These are phyloP conservation scores for Entonaema liquescens DNA, from an alignment of 495 filamentous ascomycete species.

Conservation along the genomic window DNA sequence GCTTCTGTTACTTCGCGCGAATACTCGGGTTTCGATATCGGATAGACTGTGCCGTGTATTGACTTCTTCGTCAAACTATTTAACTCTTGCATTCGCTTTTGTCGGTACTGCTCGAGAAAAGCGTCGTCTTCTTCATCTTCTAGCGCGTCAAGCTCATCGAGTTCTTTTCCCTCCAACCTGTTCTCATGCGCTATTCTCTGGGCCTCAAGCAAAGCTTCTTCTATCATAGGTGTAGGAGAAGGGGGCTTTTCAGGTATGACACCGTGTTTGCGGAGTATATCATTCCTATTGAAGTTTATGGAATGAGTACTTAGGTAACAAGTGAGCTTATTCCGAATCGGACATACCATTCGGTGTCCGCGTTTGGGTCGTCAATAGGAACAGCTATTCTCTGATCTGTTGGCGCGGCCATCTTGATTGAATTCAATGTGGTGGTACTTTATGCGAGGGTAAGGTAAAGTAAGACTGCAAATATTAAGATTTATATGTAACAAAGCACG, in stretches of 20 bases:
- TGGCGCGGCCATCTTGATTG: slow-evolving; percentile 73
- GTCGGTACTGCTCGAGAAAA: slow-evolving; percentile 86
- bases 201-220: slow-evolving; percentile 91
- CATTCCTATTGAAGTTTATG: slow-evolving; percentile 73
- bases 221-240: slow-evolving; percentile 90
- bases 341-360: slow-evolving; percentile 93
- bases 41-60: slow-evolving; percentile 88
- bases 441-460: background rate
- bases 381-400: slow-evolving; percentile 72
- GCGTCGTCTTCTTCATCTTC: slow-evolving; percentile 92
- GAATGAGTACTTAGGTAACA: background rate
- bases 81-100: slow-evolving; percentile 85
- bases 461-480: background rate
- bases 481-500: background rate
- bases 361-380: slow-evolving; percentile 92
- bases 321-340: background rate
- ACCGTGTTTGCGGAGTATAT: slow-evolving; percentile 95
- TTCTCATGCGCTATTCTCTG: slow-evolving; percentile 85
- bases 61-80: slow-evolving; percentile 75
- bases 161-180: slow-evolving; percentile 87
- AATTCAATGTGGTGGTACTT: background rate
- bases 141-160: slow-evolving; percentile 91
- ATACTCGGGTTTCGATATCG: slow-evolving; percentile 93
- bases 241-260: slow-evolving; percentile 96
- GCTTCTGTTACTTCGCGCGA: slow-evolving; percentile 90